Evolutionary conservation across 305 asterid genomes (phyloP), one percentile per base, ranked within the genome.

Genomic region (Caryopteris hybrid): DNA sequence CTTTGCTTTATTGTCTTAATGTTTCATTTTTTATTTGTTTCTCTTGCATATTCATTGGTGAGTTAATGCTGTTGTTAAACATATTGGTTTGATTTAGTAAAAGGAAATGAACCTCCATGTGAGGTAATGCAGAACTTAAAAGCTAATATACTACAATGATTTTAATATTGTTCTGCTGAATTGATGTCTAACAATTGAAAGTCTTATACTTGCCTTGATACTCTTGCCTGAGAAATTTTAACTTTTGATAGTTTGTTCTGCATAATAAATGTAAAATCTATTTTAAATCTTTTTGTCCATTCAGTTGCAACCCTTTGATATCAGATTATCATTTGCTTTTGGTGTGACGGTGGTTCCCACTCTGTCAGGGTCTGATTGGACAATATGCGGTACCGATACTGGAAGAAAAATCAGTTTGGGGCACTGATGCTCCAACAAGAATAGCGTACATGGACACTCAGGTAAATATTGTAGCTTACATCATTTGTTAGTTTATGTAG

Each of bases 381-480:
- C 98, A 93, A 76, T 93, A 88, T 78, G 97, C 96, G n/a, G 97
- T 93, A 70, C 98, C 98, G 51, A 88, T 93, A 60, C 65, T 93
- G 77, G 97, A 93, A 86, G 97, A 88, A 74, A 90, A 90, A 78
- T 88, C 98, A 56, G 98, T 85, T 48, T 93, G 98, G 98, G 98
- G 98, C 50, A 93, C 98, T 51, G 97, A 93, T 84, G 98, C 98
- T 82, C 97, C 98, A 43, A 90, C 98, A 23, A 77, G 98, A 80
- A 82, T 93, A 73, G 98, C 98, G 23, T 93, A 90, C 80, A 90
- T 93, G 98, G 98, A 92, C 78, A 92, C 98, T 53, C 98, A 92
- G 83, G 98, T 90, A 80, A 71, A 46, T 9, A 7, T 69, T 45
- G 50, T 47, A 25, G 68, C 54, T 57, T 18, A 57, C 38, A 36